phyloP scores from a whole-genome alignment of 306 rosid genomes.

The Sphenostylis stenocarpa region DNA sequence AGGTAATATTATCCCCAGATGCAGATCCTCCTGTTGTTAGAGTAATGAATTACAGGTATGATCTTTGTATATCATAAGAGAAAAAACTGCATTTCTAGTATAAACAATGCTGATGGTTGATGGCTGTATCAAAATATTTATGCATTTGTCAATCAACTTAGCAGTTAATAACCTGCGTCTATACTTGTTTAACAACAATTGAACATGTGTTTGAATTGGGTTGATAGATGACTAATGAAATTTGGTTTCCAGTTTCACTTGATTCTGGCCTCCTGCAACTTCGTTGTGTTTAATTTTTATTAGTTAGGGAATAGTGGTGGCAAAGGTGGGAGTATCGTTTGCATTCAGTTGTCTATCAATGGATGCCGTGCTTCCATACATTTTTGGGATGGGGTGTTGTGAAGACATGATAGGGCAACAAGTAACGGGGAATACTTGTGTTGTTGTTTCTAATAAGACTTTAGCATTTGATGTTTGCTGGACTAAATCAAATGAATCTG shows the following conservation, averaged over 20 bases:
- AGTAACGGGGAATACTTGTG: constrained; percentile 3
- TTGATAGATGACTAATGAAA: constrained; percentile 7
- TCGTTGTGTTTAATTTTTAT: constrained; percentile 4
- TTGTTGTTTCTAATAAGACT: not conserved
- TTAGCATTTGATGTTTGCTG: not conserved
- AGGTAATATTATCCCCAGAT: constrained; percentile 90
- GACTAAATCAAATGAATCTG: not conserved
- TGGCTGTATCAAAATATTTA: not conserved
- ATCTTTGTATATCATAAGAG: not conserved
- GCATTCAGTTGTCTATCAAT: not conserved
- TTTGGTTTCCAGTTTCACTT: constrained; percentile 2
- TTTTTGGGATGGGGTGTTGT: not conserved
- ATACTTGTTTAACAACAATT: not conserved
- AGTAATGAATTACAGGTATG: constrained; percentile 92
- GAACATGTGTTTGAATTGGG: not conserved
- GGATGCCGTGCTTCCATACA: not conserved
- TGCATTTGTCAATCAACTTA: not conserved
- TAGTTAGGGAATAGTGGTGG: constrained; percentile 6
- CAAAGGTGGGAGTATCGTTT: not conserved
- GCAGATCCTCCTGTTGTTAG: constrained; percentile 96
- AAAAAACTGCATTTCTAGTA: not conserved
- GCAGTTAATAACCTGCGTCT: not conserved
- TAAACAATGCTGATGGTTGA: not conserved
- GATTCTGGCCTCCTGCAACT: constrained; percentile 11
- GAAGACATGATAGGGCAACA: not conserved